A percentile compares a stretch with the other conserved stretches of the same genome.
phyloP scores from a whole-genome alignment of 148 eudicot species.

The Gaultheria prostrata region DNA sequence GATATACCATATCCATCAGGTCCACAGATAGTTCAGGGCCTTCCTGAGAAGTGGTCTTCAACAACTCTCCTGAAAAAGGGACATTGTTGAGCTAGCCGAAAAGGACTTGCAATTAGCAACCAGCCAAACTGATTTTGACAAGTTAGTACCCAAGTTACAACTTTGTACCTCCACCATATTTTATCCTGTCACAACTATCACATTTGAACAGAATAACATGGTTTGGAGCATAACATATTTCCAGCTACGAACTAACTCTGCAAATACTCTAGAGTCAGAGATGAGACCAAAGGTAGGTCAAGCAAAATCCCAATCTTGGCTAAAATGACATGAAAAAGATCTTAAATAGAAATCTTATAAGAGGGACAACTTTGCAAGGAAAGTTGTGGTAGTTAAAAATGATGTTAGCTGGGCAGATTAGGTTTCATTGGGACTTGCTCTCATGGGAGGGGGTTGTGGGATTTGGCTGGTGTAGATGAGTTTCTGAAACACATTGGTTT shows the following conservation, averaged over 20 bases:
- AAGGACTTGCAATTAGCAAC: neutral
- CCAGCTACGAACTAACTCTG: neutral
- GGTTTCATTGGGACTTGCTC: neutral
- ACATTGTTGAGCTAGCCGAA: neutral
- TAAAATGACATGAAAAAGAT: neutral
- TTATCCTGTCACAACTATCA: neutral
- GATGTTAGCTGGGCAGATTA: neutral
- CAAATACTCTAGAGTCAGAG: neutral
- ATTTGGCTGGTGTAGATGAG: neutral
- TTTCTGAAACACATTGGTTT: neutral
- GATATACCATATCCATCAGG: neutral
- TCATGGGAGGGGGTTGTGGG: neutral
- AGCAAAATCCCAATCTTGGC: neutral
- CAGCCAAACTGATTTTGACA: neutral
- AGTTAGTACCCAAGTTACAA: neutral
- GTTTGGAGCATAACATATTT: neutral
- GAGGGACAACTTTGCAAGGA: neutral
- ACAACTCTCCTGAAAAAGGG: neutral
- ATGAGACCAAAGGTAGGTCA: neutral
- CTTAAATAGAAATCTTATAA: neutral
- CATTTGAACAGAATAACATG: neutral
- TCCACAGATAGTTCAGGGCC: neutral
- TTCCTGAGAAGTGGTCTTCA: constrained; percentile 2
- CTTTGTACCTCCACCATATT: neutral
- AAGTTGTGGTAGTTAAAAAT: neutral